phyloP scores from a whole-genome alignment of 1,284 basidiomycete genomes.

The Ceratobasidium sp. region DNA sequence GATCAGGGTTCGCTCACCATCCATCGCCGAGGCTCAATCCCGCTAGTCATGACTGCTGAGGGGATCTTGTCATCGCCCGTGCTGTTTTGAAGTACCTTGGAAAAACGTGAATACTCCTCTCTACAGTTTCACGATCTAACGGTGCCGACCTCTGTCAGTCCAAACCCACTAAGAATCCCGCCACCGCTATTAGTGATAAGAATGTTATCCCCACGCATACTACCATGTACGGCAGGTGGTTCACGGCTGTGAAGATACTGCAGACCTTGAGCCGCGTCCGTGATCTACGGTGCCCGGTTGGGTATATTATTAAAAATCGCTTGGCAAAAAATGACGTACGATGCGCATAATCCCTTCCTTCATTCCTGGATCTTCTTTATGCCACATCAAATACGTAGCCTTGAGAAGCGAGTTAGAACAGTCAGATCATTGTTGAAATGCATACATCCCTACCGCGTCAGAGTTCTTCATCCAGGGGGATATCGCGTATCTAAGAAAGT shows the following conservation, averaged over 20 bases:
- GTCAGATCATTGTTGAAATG: too few species aligned
- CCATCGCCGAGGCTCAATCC: conserved; percentile 38
- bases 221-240: conserved; percentile 30
- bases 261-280: conserved; percentile 35
- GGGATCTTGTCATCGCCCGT: conserved; percentile 10
- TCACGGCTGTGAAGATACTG: conserved; percentile 37
- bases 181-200: conserved; percentile 32
- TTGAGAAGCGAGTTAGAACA: not conserved
- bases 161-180: conserved; percentile 35
- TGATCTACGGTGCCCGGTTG: conserved; percentile 7
- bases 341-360: conserved; percentile 37
- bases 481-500: conserved; percentile 23
- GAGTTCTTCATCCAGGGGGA: conserved; percentile 39
- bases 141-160: conserved; percentile 20
- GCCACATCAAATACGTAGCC: conserved; percentile 30
- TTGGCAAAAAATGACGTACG: too few species aligned
- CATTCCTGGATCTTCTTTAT: conserved; percentile 14
- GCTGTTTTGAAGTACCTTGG: conserved; percentile 23
- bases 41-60: conserved; percentile 30
- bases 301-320: too few species aligned
- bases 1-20: conserved; percentile 2
- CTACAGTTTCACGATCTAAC: not conserved
- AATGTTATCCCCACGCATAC: conserved; percentile 41
- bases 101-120: not conserved
- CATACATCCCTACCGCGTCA: conserved; percentile 19